Evolutionary conservation across 805 yeast species (phyloP), one percentile per base, ranked within the genome.

Genomic region (Candida quercuum): DNA sequence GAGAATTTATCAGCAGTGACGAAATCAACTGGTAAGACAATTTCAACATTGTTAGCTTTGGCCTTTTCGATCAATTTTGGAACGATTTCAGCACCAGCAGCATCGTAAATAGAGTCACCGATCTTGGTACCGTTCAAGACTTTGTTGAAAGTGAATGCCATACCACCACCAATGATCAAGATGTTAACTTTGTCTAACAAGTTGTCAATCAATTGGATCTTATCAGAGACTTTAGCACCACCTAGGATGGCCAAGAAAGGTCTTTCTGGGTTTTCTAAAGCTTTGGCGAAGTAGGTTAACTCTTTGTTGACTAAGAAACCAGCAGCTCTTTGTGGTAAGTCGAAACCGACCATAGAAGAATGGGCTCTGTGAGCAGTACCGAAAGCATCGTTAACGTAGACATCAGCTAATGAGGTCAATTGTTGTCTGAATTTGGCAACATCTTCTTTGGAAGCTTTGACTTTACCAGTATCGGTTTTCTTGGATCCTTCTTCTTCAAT

Each of bases 311-410:
- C 83, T 59, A 93, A 74, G 95, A 91, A 94, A 67, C 99, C 99
- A 51, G 97, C 84, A 57, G 98, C 99, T 72, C 93, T 85, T 72
- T 87, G 89, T 48, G 94, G 89, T 57, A 87, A 77, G 56, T 91
- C 89, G 56, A 93, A 76, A 62, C 99, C 99, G 59, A 93, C 99
- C 89, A 93, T 91, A 34, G 99, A 93, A 39, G 97, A 88, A 76
- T 93, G 99, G 48, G 99, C 99, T 77, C 99, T 87, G 84, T 93
- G 99, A 41, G 98, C 97, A 48, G 99, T 93, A 67, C 99, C 99
- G 60, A 93, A 93, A 42, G 97, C 98, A 66, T 93, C 99, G 72
- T 93, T 83, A 65, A 93, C 79, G 76, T 93, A 93, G 49, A 93
- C 95, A 60, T 93, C 99, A 52, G 97, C 98, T 59, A 93, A 76